These are phyloP conservation scores for Eremomyces bilateralis DNA, from an alignment of 495 filamentous ascomycete genomes.

Conservation along the genomic window DNA sequence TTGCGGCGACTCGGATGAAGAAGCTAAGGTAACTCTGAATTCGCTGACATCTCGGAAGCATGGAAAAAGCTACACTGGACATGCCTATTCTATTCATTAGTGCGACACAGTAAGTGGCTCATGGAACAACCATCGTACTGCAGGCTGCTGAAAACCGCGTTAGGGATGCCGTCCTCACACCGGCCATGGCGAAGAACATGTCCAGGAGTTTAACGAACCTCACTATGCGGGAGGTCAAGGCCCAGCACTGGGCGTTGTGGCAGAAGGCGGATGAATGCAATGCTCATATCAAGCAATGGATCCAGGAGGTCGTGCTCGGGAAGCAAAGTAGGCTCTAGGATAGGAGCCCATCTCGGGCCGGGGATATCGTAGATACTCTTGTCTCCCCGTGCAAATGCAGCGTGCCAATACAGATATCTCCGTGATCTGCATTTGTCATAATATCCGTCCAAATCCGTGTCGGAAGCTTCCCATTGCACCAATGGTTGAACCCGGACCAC, in stretches of 20 bases:
- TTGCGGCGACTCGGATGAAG: slow-evolving; percentile 39
- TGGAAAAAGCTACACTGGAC: slow-evolving; percentile 27
- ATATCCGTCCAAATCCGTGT: too few relatives aligned
- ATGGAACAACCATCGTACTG: too few relatives aligned
- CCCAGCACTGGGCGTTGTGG: slow-evolving; percentile 22
- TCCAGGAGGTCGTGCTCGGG: slow-evolving; percentile 16
- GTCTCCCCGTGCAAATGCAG: too few relatives aligned
- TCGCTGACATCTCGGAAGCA: slow-evolving; percentile 5
- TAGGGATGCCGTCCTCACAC: slow-evolving; percentile 34
- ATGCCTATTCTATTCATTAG: slow-evolving; percentile 54
- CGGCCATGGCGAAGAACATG: slow-evolving; percentile 46
- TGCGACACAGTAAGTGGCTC: too few relatives aligned
- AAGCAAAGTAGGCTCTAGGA: slow-evolving; percentile 12
- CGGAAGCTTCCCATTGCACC: too few relatives aligned
- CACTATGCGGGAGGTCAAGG: slow-evolving; percentile 20
- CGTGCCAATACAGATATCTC: too few relatives aligned
- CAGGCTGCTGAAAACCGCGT: too few relatives aligned
- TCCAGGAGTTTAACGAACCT: slow-evolving; percentile 37
- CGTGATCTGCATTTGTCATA: too few relatives aligned
- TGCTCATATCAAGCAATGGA: slow-evolving; percentile 18
- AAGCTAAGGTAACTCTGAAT: slow-evolving; percentile 7
- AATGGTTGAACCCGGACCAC: too few relatives aligned
- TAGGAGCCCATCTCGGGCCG: too few relatives aligned
- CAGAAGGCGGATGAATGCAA: slow-evolving; percentile 20
- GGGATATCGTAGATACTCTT: too few relatives aligned